A percentile compares a stretch with the other conserved stretches of the same genome.
Evolutionary conservation across 1,284 basidiomycete species (phyloP).

Genomic region (Rhodotorula glutinis): DNA sequence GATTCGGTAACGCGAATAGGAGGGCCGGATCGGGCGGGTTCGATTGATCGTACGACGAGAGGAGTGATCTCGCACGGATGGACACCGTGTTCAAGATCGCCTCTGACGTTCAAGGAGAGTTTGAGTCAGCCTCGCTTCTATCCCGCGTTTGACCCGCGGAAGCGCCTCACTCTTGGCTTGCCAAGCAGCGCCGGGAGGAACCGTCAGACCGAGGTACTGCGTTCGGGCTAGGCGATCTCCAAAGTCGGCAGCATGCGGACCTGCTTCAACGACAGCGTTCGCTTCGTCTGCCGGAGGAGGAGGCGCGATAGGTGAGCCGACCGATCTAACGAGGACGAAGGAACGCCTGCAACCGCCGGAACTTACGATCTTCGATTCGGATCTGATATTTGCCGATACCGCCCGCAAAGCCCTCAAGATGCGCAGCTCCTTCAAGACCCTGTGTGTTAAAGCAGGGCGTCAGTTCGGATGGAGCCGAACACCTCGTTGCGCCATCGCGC

Average conservation of each 20-base stretch:
- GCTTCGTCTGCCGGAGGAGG: conserved; percentile 51
- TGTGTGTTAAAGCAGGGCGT: conserved; percentile 44
- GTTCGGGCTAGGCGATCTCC: conserved; percentile 65
- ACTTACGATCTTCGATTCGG: conserved; percentile 70
- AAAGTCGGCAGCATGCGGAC: conserved; percentile 59
- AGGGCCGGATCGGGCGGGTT: conserved; percentile 71
- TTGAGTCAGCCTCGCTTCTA: background rate
- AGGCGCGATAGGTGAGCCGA: too few species aligned
- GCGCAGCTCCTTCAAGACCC: conserved; percentile 68
- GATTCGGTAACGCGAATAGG: conserved; percentile 69
- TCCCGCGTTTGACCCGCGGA: background rate
- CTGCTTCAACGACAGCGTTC: conserved; percentile 8
- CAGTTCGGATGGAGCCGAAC: too few species aligned
- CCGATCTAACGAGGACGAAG: background rate
- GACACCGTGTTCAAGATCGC: conserved; percentile 64
- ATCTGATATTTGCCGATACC: conserved; percentile 78
- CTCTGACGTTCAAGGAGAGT: conserved; percentile 53
- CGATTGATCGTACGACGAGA: conserved; percentile 57
- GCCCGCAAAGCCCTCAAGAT: conserved; percentile 66
- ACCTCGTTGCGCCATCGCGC: too few species aligned
- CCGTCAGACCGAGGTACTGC: conserved; percentile 64
- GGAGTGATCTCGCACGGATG: conserved; percentile 58
- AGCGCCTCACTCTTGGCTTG: conserved; percentile 65
- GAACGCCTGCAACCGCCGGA: background rate
- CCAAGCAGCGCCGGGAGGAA: conserved; percentile 70